A percentile compares a stretch with the other conserved stretches of the same genome.
These are phyloP conservation scores for Fistulifera solaris DNA, from an alignment of 108 stramenopile genomes.

Conservation along the genomic window DNA sequence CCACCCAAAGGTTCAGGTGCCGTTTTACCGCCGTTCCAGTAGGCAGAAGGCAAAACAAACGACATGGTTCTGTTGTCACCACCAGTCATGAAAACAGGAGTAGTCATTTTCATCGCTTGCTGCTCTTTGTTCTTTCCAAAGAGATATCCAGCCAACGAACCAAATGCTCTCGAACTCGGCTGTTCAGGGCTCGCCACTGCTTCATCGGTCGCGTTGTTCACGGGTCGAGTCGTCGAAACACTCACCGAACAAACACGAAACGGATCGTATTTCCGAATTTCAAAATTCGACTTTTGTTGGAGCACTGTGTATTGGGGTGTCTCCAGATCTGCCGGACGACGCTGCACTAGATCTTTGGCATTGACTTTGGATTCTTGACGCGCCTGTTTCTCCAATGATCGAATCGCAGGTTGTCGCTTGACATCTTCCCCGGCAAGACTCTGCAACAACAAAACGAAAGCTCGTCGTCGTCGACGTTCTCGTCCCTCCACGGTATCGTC, in stretches of 20 bases:
- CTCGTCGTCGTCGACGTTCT: slow-evolving; percentile 28
- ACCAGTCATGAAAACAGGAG: slow-evolving; percentile 70
- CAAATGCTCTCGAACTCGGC: slow-evolving; percentile 65
- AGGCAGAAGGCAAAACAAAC: slow-evolving; percentile 81
- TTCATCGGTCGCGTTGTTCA: slow-evolving; percentile 41
- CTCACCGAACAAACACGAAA: slow-evolving; percentile 68
- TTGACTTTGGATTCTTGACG: slow-evolving; percentile 15
- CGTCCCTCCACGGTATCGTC: slow-evolving; percentile 11
- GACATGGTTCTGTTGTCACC: slow-evolving; percentile 56
- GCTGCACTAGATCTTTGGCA: slow-evolving; percentile 25
- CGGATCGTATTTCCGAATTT: slow-evolving; percentile 72
- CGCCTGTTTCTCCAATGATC: slow-evolving; percentile 26
- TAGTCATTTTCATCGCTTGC: slow-evolving; percentile 89
- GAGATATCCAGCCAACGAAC: slow-evolving; percentile 87
- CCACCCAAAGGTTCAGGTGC: slow-evolving; percentile 68
- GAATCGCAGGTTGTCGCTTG: slow-evolving; percentile 19
- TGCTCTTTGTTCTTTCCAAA: slow-evolving; percentile 87
- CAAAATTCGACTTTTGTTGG: slow-evolving; percentile 22
- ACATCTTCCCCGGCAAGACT: background rate
- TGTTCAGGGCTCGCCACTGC: slow-evolving; percentile 54
- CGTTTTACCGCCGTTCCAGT: slow-evolving; percentile 45
- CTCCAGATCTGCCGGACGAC: slow-evolving; percentile 64
- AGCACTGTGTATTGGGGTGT: slow-evolving; percentile 71
- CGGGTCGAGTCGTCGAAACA: slow-evolving; percentile 42
- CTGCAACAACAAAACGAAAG: slow-evolving; percentile 34